phyloP scores from a whole-genome alignment of 2,329 filamentous ascomycete genomes.

The Colletotrichum sp. region DNA sequence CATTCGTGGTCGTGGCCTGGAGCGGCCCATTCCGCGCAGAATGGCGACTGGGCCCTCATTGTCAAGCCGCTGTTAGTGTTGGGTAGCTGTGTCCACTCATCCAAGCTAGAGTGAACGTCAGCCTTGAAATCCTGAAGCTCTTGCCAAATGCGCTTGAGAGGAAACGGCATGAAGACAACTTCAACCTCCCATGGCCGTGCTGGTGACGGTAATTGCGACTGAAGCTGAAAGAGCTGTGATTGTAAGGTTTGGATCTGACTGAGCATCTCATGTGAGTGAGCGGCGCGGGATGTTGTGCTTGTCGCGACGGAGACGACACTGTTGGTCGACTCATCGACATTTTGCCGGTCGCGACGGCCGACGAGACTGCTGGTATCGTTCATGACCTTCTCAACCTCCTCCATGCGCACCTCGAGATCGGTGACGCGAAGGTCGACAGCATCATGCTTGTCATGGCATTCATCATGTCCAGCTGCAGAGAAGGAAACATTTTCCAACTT shows the following conservation, averaged over 20 bases:
- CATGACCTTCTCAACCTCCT: constrained; percentile 61
- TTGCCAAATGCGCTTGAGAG: constrained; percentile 60
- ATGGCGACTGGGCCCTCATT: constrained; percentile 52
- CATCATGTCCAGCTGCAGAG: constrained; percentile 68
- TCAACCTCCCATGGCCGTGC: constrained; percentile 74
- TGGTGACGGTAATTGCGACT: constrained; percentile 65
- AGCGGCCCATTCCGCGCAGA: constrained; percentile 50
- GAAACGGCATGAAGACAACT: constrained; percentile 76
- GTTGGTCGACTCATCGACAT: constrained; percentile 46
- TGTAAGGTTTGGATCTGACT: constrained; percentile 55
- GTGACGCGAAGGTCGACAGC: constrained; percentile 68
- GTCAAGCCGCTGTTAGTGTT: constrained; percentile 49
- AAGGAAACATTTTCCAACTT: constrained; percentile 74
- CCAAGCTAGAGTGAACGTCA: constrained; percentile 36
- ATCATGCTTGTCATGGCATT: constrained; percentile 71
- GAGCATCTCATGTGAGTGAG: constrained; percentile 50
- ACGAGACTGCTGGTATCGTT: constrained; percentile 48
- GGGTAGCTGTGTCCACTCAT: constrained; percentile 61
- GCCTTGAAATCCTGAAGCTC: constrained; percentile 51
- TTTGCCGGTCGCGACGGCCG: constrained; percentile 39
- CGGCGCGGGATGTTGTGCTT: constrained; percentile 41
- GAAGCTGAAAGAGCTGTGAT: constrained; percentile 58
- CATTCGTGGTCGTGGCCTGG: constrained; percentile 58
- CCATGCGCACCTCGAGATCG: constrained; percentile 69
- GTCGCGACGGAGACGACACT: constrained; percentile 53